These are phyloP conservation scores for Astrothelium macrocarpum DNA, from an alignment of 495 filamentous ascomycete genomes.

Conservation along the genomic window DNA sequence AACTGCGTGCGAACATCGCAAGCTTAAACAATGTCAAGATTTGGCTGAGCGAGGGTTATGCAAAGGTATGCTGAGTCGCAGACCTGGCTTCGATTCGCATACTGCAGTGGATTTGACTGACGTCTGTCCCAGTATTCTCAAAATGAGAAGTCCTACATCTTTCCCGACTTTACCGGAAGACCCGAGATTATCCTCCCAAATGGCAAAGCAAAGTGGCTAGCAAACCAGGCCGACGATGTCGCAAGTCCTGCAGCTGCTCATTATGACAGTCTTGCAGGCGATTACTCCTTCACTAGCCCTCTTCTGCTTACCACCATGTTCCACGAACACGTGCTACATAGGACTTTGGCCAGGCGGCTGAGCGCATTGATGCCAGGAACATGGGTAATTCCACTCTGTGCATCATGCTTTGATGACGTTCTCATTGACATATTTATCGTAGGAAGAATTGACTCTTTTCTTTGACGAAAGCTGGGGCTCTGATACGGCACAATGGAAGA, in stretches of 20 bases:
- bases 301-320: constrained; percentile 22
- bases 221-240: constrained; percentile 25
- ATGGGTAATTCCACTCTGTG: not conserved
- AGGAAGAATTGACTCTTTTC: constrained; percentile 25
- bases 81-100: not conserved
- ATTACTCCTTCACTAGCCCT: constrained; percentile 24
- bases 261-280: constrained; percentile 23
- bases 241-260: constrained; percentile 22
- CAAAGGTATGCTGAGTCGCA: not conserved
- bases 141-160: not conserved
- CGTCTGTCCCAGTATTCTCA: not conserved
- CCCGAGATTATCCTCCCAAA: constrained; percentile 7
- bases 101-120: not conserved
- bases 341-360: constrained; percentile 22
- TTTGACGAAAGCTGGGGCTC: constrained; percentile 26
- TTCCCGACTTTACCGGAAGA: not conserved
- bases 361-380: constrained; percentile 19
- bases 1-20: not conserved
- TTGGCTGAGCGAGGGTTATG: not conserved
- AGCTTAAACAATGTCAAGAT: not conserved
- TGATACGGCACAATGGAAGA: constrained; percentile 25
- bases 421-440: not conserved
- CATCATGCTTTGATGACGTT: too few relatives aligned
- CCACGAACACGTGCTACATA: constrained; percentile 24
- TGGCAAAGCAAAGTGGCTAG: constrained; percentile 13